Evolutionary conservation across 192 early-diverging fungal genomes (phyloP).

Genomic region (Entomortierella chlamydospora): DNA sequence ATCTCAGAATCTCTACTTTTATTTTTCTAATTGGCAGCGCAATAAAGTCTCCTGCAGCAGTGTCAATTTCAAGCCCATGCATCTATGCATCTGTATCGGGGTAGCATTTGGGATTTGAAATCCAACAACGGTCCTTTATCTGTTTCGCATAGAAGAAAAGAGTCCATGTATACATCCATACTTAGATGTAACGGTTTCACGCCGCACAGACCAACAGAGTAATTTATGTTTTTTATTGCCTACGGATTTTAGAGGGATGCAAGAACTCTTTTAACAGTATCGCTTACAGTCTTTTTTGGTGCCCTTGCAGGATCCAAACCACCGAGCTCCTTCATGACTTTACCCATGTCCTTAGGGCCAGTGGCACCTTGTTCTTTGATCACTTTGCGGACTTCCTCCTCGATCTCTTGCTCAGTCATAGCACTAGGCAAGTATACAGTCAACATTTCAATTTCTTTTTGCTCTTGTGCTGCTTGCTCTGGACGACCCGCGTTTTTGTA

Average conservation of each 20-base stretch:
- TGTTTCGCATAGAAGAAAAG: too few species aligned
- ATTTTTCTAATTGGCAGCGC: too few species aligned
- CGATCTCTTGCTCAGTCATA: conserved; percentile 80
- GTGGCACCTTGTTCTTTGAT: conserved; percentile 67
- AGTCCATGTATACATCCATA: too few species aligned
- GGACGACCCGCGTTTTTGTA: conserved; percentile 74
- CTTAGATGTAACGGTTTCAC: too few species aligned
- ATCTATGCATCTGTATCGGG: background rate
- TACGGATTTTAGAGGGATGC: conserved; percentile 27
- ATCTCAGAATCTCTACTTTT: too few species aligned
- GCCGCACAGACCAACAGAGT: conserved; percentile 1
- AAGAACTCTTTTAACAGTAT: conserved; percentile 80
- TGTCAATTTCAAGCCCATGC: too few species aligned
- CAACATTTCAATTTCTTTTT: conserved; percentile 75
- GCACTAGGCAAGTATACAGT: conserved; percentile 82
- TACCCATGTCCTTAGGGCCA: conserved; percentile 82
- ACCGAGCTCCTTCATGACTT: conserved; percentile 84
- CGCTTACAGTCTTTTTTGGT: conserved; percentile 80
- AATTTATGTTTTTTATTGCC: too few species aligned
- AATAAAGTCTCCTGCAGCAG: too few species aligned
- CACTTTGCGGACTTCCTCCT: conserved; percentile 63
- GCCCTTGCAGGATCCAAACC: conserved; percentile 76
- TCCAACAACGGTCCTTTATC: conserved; percentile 1
- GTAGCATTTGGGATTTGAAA: background rate
- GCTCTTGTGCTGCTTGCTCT: conserved; percentile 81